A percentile compares a stretch with the other conserved stretches of the same genome.
Evolutionary conservation across 1,284 basidiomycete species (phyloP).

Genomic region (Fomitopsis pinicola): DNA sequence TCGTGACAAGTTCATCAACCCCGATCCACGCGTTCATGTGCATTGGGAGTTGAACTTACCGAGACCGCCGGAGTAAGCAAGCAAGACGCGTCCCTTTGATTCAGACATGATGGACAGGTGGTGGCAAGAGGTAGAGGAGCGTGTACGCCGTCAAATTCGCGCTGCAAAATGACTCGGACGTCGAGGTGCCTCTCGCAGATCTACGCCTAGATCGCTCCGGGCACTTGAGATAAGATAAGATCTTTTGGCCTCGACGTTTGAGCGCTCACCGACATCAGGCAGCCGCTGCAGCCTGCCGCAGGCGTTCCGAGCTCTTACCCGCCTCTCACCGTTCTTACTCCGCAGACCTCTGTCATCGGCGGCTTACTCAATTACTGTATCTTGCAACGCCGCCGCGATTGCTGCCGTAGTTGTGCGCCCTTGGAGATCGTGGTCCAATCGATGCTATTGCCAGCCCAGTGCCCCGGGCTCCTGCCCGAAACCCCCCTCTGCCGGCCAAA

Average conservation of each 20-base stretch:
- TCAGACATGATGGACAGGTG: constrained; percentile 23
- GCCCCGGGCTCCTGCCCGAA: too few species aligned
- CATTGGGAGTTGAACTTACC: constrained; percentile 48
- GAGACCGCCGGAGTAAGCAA: constrained; percentile 97
- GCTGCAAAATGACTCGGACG: constrained; percentile 2
- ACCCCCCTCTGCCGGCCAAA: too few species aligned
- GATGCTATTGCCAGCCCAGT: too few species aligned
- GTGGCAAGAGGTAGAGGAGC: neutral
- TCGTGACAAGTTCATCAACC: neutral
- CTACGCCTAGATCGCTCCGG: neutral
- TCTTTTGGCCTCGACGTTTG: neutral
- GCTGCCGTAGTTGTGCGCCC: too few species aligned
- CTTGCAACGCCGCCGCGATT: too few species aligned
- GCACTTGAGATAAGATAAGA: constrained; percentile 2
- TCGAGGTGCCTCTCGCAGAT: neutral
- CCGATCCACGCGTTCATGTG: neutral
- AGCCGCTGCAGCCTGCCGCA: too few species aligned
- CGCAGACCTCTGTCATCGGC: too few species aligned
- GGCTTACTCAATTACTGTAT: too few species aligned
- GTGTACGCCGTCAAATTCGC: neutral
- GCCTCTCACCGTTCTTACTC: too few species aligned
- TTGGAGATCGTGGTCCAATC: too few species aligned
- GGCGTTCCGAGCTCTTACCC: too few species aligned
- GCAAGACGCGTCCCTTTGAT: constrained; percentile 79
- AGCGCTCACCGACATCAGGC: too few species aligned